Base-by-base conservation (phyloP, 2,329 filamentous ascomycete genomes). In the Phialophora tarda region DNA sequence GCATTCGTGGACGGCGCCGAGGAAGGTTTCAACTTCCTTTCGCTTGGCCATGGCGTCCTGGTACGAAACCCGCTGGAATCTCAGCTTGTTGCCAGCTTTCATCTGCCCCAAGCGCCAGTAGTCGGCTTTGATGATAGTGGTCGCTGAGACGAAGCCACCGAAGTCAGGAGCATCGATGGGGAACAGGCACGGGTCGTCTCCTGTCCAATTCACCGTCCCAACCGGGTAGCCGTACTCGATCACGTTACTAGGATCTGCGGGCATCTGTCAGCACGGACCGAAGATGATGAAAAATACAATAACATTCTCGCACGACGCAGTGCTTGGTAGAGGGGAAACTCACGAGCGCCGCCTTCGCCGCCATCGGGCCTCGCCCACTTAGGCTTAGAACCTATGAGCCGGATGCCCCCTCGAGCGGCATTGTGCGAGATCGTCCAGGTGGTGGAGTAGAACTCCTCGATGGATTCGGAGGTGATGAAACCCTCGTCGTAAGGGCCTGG, bases 351-450 rank as follows among this genome's bases (percentile, higher is more conserved):
- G 7, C 86, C 88, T 67, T 88, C 86, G 0, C 87, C 88, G 11
- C 87, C 88, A 69, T 86, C 82, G 34, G 81, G 74, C 6, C 88
- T 79, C 14, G 86, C 84, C 83, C 85, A 90, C 68, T 83, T 81
- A 0, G 85, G 85, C 0, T 82, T 81, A 0, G 86, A 86, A 0
- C 87, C 87, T 1, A 86, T 75, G 0, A 90, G 79, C 6, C 87
- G 82, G 28, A 89, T 85, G 0, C 86, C 88, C 48, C 83, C 85
- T 64, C 88, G 79, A 12, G 84, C 85, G 0, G 85, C 83, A 65
- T 89, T 89, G 70, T 89, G 86, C 0, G 83, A 85, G 1, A 89
- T 79, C 57, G 85, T 85, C 84, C 85, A 88, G n/a, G 81, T 76
- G 0, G 82, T 84, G 4, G 77, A 75, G 74, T 87, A 89, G 1